phyloP scores from a whole-genome alignment of 1,284 basidiomycete genomes.

The Sanghuangporus baumii region DNA sequence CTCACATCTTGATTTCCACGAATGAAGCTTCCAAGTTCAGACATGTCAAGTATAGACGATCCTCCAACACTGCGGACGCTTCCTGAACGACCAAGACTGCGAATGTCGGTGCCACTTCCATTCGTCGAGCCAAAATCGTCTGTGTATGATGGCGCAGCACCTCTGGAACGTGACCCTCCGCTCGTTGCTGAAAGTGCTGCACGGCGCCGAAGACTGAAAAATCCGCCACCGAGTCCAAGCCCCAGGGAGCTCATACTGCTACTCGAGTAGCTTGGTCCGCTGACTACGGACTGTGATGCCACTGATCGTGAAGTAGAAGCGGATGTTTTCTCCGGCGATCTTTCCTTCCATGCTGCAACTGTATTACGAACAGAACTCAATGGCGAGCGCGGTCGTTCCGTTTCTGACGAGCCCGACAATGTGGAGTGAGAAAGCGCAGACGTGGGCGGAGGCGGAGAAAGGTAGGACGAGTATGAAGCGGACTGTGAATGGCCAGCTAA shows the following conservation, averaged over 20 bases:
- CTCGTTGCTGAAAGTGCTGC: conserved; percentile 33
- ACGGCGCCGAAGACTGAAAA: conserved; percentile 59
- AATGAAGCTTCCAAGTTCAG: conserved; percentile 40
- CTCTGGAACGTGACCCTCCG: conserved; percentile 1
- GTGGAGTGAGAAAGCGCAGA: neutral
- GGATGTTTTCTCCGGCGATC: conserved; percentile 30
- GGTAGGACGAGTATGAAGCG: neutral
- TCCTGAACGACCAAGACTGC: conserved; percentile 8
- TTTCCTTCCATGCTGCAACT: conserved; percentile 74
- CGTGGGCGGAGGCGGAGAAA: neutral
- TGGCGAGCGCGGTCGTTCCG: conserved; percentile 44
- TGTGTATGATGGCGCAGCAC: conserved; percentile 15
- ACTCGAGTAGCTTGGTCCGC: conserved; percentile 29
- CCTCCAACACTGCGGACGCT: conserved; percentile 26
- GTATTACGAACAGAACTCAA: conserved; percentile 71
- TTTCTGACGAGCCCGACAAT: conserved; percentile 8
- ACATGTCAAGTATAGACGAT: conserved; percentile 39
- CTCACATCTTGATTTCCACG: conserved; percentile 43
- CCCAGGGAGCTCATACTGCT: conserved; percentile 24
- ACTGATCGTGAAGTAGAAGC: conserved; percentile 25
- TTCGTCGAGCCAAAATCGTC: conserved; percentile 11
- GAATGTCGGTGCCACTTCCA: neutral
- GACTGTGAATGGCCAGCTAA: neutral
- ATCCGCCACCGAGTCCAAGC: conserved; percentile 38
- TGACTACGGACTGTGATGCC: conserved; percentile 25